Base-by-base conservation (phyloP, 352 stramenopile species). In the Globisporangium apiculatum region DNA sequence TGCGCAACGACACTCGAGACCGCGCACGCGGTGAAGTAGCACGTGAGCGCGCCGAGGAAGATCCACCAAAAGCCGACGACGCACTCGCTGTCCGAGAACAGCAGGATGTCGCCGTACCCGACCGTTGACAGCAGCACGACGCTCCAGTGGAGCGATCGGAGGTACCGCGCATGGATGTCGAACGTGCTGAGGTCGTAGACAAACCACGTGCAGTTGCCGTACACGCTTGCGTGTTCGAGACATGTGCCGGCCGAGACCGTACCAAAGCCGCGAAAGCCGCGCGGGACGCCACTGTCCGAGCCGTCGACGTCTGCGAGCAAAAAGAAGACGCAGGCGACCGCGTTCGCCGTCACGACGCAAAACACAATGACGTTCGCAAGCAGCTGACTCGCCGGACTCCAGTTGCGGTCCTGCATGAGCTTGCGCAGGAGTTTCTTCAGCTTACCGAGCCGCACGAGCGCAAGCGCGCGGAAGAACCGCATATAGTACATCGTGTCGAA, bases 131-230 rank as follows among this genome's bases (percentile, higher is more conserved):
- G 60, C 14, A 90, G 50, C 17, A 90, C 80, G 38, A 90, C 69
- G 50, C 80, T 90, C 80, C 80, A 90, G 36, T 88, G 65, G 15
- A 88, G 64, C 5, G 80, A 82, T 0, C 80, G 70, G 49, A 88
- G 52, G 49, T 84, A 88, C 12, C 75, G 77, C 3, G 77, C 69
- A 36, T 87, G 75, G 15, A 88, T 73, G 41, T 77, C 66, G 47
- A 80, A 90, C 1, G 55, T 69, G 53, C 74, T 88, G 31, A 69
- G 73, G 42, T 90, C 80, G 53, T 82, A 83, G 49, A 86, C 73
- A 37, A 83, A 83, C 80, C 80, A 90, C 4, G 77, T 86, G 38
- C 80, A 90, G 49, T 88, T 90, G 8, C 67, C 66, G n/a, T 64
- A 74, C 2, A 73, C 9, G 24, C 61, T 83, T 0, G 79, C 75